Base-by-base conservation (phyloP, 2,329 filamentous ascomycete genomes). In the Dryadomyces quercivorus region DNA sequence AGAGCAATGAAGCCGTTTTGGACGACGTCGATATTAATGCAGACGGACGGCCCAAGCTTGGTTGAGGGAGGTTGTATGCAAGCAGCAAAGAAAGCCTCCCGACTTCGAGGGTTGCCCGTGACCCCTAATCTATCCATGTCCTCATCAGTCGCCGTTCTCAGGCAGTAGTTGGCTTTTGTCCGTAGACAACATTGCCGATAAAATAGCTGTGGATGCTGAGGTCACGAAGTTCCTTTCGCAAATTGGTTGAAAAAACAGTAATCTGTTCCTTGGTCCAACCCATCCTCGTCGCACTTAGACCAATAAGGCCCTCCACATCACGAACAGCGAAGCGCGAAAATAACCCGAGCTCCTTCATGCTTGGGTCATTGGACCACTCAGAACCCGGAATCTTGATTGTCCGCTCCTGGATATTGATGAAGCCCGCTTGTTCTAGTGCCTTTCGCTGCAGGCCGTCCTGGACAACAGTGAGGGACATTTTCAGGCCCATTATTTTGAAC, bases 1-100 rank as follows among this genome's bases (percentile, higher is more conserved):
- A 21, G 1, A 50, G 42, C 50, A 56, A 56, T 46, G 56, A 55
- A 21, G 51, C 56, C 3, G 54, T 59, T 15, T 47, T 59, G 36
- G 56, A 56, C 43, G 57, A 56, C 18, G 57, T 59, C 16, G 57
- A 43, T 18, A 43, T 43, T 18, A 16, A 43, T 18, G 18, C 42
- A 18, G 42, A 43, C 16, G 16, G 42, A 18, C 42, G 42, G 42
- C 42, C 16, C 7, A 43, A 43, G 15, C 42, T n/a, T 18, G 42
- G 42, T 31, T 31, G 26, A 31, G 26, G n/a, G n/a, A n/a, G n/a
- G n/a, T n/a, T n/a, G n/a, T n/a, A n/a, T n/a, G n/a, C n/a, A n/a
- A n/a, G n/a, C n/a, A n/a, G n/a, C n/a, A n/a, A n/a, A n/a, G n/a
- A n/a, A n/a, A n/a, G n/a, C n/a, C n/a, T n/a, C n/a, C n/a, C n/a